Evolutionary conservation across 805 yeast genomes (phyloP).

Genomic region (Blastobotrys parvus): DNA sequence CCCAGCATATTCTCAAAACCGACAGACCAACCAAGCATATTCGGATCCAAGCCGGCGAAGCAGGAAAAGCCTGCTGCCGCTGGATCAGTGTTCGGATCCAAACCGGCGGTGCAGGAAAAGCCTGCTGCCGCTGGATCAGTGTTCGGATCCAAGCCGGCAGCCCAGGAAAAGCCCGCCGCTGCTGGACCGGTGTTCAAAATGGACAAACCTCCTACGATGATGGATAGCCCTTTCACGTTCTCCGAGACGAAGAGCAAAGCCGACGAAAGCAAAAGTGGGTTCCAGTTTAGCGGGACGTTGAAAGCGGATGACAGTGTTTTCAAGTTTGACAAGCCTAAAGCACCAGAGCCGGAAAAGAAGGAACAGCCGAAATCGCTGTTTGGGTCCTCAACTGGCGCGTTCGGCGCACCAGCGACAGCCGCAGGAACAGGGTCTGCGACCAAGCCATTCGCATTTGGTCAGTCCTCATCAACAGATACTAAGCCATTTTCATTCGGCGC

Average conservation of each 20-base stretch:
- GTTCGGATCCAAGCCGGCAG: not conserved
- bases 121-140: too few species aligned
- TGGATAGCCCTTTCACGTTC: conserved; percentile 44
- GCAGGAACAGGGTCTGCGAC: not conserved
- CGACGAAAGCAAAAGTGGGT: conserved; percentile 1
- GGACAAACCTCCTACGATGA: conserved; percentile 39
- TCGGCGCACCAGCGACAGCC: not conserved
- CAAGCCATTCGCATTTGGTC: not conserved
- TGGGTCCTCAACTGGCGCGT: not conserved
- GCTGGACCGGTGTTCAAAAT: conserved; percentile 58
- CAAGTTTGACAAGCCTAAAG: conserved; percentile 24
- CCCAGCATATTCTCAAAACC: too few species aligned
- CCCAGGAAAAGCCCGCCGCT: not conserved
- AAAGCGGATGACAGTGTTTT: conserved; percentile 19
- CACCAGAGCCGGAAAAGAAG: not conserved
- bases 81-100: too few species aligned
- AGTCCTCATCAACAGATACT: not conserved
- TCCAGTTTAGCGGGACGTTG: conserved; percentile 1
- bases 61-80: too few species aligned
- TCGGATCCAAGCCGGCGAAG: conserved; percentile 1
- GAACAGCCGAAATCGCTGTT: conserved; percentile 1
- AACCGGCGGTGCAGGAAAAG: too few species aligned
- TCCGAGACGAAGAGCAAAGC: conserved; percentile 24
- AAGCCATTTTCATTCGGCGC: not conserved
- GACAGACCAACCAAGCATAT: too few species aligned